Conservation (phyloP, 2,329 filamentous ascomycete genomes). For the Fusarium sp. region DNA sequence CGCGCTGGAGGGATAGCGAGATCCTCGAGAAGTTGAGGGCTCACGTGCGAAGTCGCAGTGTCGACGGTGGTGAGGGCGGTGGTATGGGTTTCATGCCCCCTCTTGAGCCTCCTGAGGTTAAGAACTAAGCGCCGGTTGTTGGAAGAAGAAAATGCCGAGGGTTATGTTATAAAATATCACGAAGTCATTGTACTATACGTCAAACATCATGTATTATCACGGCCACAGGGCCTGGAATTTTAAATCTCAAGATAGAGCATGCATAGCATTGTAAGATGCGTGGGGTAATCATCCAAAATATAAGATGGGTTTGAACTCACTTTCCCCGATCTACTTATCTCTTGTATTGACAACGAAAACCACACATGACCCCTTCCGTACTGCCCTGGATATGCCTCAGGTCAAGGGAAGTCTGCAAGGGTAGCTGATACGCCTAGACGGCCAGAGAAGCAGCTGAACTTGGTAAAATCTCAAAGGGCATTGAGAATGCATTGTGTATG, state of each 20-base stretch:
- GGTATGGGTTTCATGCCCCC: conserved; percentile 70
- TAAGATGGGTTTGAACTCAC: conserved; percentile 1
- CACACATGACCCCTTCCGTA: background rate
- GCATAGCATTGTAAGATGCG: conserved; percentile 21
- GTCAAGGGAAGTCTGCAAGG: background rate
- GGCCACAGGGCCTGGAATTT: conserved; percentile 11
- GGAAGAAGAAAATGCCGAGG: background rate
- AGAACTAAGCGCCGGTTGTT: background rate
- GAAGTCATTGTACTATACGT: conserved; percentile 27
- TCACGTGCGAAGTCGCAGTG: conserved; percentile 77
- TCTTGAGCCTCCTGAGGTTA: conserved; percentile 45
- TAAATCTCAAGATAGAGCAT: conserved; percentile 3
- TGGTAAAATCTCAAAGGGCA: conserved; percentile 1
- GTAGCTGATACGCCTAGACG: background rate
- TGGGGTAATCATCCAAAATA: conserved; percentile 1
- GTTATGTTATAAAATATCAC: background rate
- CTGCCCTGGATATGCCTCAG: background rate
- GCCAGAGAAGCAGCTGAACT: background rate
- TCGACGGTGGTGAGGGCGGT: conserved; percentile 52
- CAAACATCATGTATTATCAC: conserved; percentile 27
- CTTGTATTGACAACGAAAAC: background rate
- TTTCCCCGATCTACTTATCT: background rate
- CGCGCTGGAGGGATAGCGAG: conserved; percentile 85
- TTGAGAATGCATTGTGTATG: background rate
- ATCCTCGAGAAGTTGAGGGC: conserved; percentile 79